A percentile compares a stretch with the other conserved stretches of the same genome.
phyloP scores from a whole-genome alignment of 345 rosid genomes.

The Heritiera littoralis region DNA sequence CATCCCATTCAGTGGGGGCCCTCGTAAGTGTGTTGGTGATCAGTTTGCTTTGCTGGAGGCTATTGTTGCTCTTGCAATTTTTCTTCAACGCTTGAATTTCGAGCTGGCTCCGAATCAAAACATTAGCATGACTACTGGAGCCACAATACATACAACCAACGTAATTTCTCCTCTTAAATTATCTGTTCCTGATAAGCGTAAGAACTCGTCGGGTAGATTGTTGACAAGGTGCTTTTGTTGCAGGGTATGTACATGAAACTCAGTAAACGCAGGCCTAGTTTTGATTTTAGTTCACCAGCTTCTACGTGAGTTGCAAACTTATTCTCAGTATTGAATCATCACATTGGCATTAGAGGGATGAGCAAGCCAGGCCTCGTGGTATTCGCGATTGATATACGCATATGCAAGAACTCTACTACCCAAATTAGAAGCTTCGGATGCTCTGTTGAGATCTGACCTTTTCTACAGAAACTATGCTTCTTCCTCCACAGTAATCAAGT shows the following conservation, averaged over 20 bases:
- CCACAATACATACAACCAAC: conserved; percentile 87
- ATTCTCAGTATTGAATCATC: not conserved
- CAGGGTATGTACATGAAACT: conserved; percentile 89
- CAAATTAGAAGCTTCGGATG: too few species aligned
- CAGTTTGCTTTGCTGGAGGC: conserved; percentile 95
- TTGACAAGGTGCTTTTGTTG: conserved; percentile 28
- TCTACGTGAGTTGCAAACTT: conserved; percentile 35
- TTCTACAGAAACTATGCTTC: too few species aligned
- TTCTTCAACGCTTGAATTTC: conserved; percentile 69
- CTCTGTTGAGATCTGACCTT: too few species aligned
- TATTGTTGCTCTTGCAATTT: conserved; percentile 74
- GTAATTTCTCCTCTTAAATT: conserved; percentile 35
- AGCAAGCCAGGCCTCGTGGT: too few species aligned
- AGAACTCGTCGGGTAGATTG: not conserved
- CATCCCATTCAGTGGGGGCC: conserved; percentile 96
- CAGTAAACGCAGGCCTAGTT: conserved; percentile 44
- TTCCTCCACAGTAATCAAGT: too few species aligned
- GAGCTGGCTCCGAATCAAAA: conserved; percentile 86
- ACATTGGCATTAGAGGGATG: too few species aligned
- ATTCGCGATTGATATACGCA: too few species aligned
- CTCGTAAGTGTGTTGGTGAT: conserved; percentile 94
- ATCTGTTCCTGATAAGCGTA: not conserved
- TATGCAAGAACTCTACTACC: too few species aligned
- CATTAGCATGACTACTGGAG: conserved; percentile 94
- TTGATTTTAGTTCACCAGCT: conserved; percentile 27